These are phyloP conservation scores for Pythium guiyangense DNA, from an alignment of 352 stramenopile species.

Conservation along the genomic window DNA sequence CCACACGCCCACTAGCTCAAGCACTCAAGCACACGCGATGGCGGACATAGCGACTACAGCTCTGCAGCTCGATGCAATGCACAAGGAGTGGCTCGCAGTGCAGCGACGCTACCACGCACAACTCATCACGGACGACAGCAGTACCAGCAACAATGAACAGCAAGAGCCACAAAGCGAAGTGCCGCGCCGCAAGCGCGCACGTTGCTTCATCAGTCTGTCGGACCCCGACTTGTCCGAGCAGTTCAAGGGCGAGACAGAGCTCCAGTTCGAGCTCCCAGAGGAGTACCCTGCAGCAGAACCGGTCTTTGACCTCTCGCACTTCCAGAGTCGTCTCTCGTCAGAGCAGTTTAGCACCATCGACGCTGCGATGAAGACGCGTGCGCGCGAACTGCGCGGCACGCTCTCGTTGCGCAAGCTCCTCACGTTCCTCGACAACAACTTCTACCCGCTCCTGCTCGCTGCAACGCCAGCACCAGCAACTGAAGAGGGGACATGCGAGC, in stretches of 20 bases:
- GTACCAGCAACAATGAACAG: not conserved
- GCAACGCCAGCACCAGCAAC: not conserved
- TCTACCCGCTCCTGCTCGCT: constrained; percentile 26
- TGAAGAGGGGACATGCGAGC: not conserved
- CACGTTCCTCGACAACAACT: constrained; percentile 85
- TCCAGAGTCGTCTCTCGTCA: constrained; percentile 34
- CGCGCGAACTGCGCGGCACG: constrained; percentile 35
- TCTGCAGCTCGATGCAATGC: constrained; percentile 24
- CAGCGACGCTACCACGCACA: constrained; percentile 61
- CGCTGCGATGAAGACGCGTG: constrained; percentile 27
- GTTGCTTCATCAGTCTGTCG: constrained; percentile 56
- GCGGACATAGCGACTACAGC: not conserved
- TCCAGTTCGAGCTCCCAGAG: constrained; percentile 41
- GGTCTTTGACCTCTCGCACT: constrained; percentile 50
- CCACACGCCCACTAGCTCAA: not conserved
- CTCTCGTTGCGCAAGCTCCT: constrained; percentile 64
- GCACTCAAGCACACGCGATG: constrained; percentile 2
- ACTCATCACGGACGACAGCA: constrained; percentile 11
- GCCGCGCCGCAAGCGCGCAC: constrained; percentile 10
- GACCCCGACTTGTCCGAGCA: constrained; percentile 53
- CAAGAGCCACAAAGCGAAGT: not conserved
- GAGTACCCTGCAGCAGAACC: constrained; percentile 45
- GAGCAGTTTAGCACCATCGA: constrained; percentile 33
- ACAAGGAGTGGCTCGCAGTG: constrained; percentile 63
- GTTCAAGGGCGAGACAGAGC: constrained; percentile 53